Evolutionary conservation across 495 filamentous ascomycete genomes (phyloP).

Genomic region (Lophiotrema nucula): DNA sequence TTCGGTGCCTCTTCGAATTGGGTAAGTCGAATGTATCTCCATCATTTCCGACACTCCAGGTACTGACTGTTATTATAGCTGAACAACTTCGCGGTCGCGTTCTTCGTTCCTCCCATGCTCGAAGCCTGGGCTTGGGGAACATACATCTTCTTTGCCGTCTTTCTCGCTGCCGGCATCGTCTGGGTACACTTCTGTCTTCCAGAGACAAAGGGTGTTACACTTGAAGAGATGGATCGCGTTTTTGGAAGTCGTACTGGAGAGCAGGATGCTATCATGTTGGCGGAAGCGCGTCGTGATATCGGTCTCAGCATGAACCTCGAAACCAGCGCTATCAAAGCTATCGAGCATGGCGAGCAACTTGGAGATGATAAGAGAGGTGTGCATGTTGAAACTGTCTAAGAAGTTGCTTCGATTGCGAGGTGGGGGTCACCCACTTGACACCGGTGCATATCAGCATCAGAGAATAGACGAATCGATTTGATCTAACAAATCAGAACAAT

Average conservation of each 20-base stretch:
- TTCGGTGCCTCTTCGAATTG: slow-evolving; percentile 27
- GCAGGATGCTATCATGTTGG: slow-evolving; percentile 34
- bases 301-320: not conserved
- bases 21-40: slow-evolving; percentile 44
- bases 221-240: slow-evolving; percentile 56
- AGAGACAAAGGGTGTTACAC: slow-evolving; percentile 52
- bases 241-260: slow-evolving; percentile 46
- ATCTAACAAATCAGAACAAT: too few species aligned
- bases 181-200: slow-evolving; percentile 48
- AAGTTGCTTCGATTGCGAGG: too few species aligned
- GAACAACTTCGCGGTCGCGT: slow-evolving; percentile 35
- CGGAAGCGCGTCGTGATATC: not conserved
- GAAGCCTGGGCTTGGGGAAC: slow-evolving; percentile 27
- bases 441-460: too few species aligned
- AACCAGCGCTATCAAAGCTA: not conserved
- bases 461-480: too few species aligned
- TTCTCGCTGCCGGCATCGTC: slow-evolving; percentile 24
- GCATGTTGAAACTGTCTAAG: not conserved
- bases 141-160: slow-evolving; percentile 38
- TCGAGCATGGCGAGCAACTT: not conserved
- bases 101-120: slow-evolving; percentile 33
- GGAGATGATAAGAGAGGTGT: not conserved
- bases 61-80: not conserved
- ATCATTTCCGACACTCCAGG: slow-evolving; percentile 9
- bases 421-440: too few species aligned